phyloP scores from a whole-genome alignment of 2,329 filamentous ascomycete species.

The Ceratocystis harringtonii region DNA sequence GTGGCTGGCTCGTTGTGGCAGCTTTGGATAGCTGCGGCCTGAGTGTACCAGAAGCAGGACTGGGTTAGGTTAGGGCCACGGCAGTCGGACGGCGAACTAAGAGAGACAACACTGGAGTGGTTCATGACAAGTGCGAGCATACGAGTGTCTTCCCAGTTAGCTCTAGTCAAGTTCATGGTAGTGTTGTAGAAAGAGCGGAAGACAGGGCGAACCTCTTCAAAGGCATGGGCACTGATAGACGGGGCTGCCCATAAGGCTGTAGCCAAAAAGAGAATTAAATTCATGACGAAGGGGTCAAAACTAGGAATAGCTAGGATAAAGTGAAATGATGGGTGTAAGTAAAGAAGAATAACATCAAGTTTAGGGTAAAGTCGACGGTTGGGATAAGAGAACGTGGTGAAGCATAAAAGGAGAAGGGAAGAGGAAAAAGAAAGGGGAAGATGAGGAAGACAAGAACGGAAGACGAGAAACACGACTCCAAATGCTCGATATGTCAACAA shows the following conservation, averaged over 20 bases:
- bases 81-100: not conserved
- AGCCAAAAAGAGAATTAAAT: not conserved
- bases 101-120: not conserved
- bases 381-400: not conserved
- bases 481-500: no score
- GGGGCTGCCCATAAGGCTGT: not conserved
- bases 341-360: not conserved
- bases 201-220: constrained; percentile 10
- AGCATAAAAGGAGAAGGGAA: not conserved
- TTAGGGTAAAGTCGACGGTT: not conserved
- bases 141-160: not conserved
- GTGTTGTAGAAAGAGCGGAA: constrained; percentile 1
- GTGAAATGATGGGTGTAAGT: not conserved
- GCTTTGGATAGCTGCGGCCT: constrained; percentile 5
- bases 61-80: constrained; percentile 1
- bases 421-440: no score
- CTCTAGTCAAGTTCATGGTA: not conserved
- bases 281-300: not conserved
- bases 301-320: not conserved
- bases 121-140: constrained; percentile 9
- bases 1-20: constrained; percentile 6
- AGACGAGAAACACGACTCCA: no score
- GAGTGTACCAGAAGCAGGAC: constrained; percentile 11
- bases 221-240: not conserved
- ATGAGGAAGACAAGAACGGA: not conserved